A percentile compares a stretch with the other conserved stretches of the same genome.
Conservation (phyloP, 805 yeast genomes). For the Ogataea polymorpha region DNA sequence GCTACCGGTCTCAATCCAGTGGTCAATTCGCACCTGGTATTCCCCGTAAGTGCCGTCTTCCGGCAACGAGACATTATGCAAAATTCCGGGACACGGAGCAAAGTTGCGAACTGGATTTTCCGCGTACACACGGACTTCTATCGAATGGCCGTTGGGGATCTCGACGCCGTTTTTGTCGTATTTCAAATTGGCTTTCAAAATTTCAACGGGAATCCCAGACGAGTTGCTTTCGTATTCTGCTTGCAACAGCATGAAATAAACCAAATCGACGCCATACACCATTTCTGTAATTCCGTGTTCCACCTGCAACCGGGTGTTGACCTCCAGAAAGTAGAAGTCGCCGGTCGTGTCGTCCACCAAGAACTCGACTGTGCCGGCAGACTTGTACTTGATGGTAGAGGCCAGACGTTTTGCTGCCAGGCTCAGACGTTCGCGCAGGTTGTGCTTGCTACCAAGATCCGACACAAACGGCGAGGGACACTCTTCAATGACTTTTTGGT, state of each 20-base stretch:
- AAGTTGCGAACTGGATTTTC: slow-evolving; percentile 95
- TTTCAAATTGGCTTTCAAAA: slow-evolving; percentile 3
- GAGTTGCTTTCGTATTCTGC: slow-evolving; percentile 88
- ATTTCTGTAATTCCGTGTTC: slow-evolving; percentile 97
- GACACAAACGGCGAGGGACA: slow-evolving; percentile 96
- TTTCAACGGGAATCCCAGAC: slow-evolving; percentile 50
- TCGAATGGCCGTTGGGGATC: slow-evolving; percentile 74
- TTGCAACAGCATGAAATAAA: slow-evolving; percentile 92
- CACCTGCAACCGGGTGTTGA: slow-evolving; percentile 93
- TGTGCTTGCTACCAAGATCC: slow-evolving; percentile 48
- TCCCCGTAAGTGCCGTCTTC: slow-evolving; percentile 9
- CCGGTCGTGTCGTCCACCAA: slow-evolving; percentile 83
- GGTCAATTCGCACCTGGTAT: slow-evolving; percentile 84
- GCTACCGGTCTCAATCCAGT: slow-evolving; percentile 91
- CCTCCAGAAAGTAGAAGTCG: slow-evolving; percentile 91
- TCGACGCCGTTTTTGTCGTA: slow-evolving; percentile 10
- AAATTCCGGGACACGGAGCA: slow-evolving; percentile 93
- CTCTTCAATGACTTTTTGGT: slow-evolving; percentile 94
- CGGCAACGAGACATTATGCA: slow-evolving; percentile 82
- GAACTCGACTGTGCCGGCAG: slow-evolving; percentile 97
- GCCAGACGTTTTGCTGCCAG: slow-evolving; percentile 81
- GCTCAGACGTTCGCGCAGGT: slow-evolving; percentile 56
- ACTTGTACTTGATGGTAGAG: slow-evolving; percentile 78
- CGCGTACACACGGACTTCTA: slow-evolving; percentile 95
- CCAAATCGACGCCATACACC: slow-evolving; percentile 92